Evolutionary conservation across 2,329 filamentous ascomycete species (phyloP).

Genomic region (Cephalotrichum gorgonifer): DNA sequence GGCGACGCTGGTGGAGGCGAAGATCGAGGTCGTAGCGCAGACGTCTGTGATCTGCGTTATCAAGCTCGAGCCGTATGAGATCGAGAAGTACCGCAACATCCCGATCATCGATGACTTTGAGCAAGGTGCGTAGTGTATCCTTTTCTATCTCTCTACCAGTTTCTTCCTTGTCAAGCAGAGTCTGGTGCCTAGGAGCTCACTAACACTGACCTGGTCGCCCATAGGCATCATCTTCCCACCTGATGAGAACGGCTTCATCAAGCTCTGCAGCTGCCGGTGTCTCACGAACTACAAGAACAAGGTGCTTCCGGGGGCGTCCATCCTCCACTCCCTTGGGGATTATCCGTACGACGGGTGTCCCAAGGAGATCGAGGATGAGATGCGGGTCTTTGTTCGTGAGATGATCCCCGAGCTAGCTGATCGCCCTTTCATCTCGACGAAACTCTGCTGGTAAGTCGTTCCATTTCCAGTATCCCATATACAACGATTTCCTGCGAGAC

Average conservation of each 20-base stretch:
- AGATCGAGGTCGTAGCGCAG: conserved; percentile 50
- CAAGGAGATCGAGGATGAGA: conserved; percentile 39
- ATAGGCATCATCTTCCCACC: conserved; percentile 43
- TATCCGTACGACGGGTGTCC: conserved; percentile 26
- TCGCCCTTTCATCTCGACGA: conserved; percentile 34
- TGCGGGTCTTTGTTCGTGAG: conserved; percentile 32
- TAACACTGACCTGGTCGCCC: not conserved
- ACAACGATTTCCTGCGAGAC: too few relatives aligned
- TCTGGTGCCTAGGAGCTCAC: too few relatives aligned
- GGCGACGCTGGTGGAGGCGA: conserved; percentile 49
- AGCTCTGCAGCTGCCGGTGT: conserved; percentile 41
- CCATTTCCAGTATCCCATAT: not conserved
- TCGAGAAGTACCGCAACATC: conserved; percentile 34
- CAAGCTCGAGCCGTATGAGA: conserved; percentile 46
- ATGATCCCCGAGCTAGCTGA: conserved; percentile 38
- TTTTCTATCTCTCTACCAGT: too few relatives aligned
- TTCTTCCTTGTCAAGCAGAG: too few relatives aligned
- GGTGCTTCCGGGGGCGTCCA: not conserved
- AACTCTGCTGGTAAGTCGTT: conserved; percentile 42
- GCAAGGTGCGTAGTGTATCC: conserved; percentile 4
- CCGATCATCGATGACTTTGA: conserved; percentile 20
- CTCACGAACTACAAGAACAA: conserved; percentile 34
- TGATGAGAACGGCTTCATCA: conserved; percentile 34
- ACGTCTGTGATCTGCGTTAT: conserved; percentile 56
- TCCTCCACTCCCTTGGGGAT: not conserved